phyloP scores from a whole-genome alignment of 1,139 yeast genomes.

The Geotrichum cucujoidarum region DNA sequence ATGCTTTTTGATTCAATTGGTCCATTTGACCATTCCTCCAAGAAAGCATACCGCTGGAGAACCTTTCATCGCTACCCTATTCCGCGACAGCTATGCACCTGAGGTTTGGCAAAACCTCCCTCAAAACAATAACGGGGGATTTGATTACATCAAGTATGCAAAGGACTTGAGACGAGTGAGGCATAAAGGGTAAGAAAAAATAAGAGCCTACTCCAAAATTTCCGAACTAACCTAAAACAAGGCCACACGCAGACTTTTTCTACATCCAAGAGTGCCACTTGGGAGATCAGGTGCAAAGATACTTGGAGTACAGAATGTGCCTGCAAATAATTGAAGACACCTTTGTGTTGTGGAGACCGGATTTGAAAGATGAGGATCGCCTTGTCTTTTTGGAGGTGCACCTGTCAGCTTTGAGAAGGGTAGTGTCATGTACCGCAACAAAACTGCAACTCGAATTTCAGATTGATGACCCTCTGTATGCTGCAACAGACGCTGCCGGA shows the following conservation, averaged over 20 bases:
- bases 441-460: conserved; percentile 12
- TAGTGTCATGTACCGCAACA: neutral
- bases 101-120: conserved; percentile 16
- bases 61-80: conserved; percentile 14
- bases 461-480: conserved; percentile 12
- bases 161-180: neutral
- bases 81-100: conserved; percentile 10
- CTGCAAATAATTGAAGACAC: conserved; percentile 17
- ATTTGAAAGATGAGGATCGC: neutral
- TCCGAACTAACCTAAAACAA: no score
- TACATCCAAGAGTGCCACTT: conserved; percentile 6
- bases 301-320: conserved; percentile 5
- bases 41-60: conserved; percentile 14
- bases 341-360: conserved; percentile 15
- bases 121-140: conserved; percentile 2
- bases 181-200: conserved; percentile 7
- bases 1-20: conserved; percentile 16
- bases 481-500: conserved; percentile 5
- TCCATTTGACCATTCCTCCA: conserved; percentile 13
- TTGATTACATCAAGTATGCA: conserved; percentile 6
- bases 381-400: conserved; percentile 14
- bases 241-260: conserved; percentile 6
- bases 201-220: neutral
- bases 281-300: conserved; percentile 10
- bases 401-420: conserved; percentile 11